Evolutionary conservation across 148 eudicot genomes (phyloP), one percentile per base, ranked within the genome.

Genomic region (Selenicereus undatus): DNA sequence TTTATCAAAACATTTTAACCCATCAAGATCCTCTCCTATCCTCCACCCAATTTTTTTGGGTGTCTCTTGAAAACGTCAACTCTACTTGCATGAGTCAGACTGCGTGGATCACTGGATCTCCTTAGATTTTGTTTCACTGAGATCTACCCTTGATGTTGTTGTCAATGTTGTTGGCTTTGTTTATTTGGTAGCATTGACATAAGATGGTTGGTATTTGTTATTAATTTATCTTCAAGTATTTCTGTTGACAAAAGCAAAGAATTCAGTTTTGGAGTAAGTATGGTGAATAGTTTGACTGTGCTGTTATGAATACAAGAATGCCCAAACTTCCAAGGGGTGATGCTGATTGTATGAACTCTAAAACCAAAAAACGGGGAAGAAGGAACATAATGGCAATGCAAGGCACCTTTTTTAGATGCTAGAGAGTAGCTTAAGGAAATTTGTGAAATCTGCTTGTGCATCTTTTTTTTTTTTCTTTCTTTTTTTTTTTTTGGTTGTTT

Each of bases 221-320:
- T 22, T 62, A 18, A 10, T 62, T 62, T 62, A 18, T 62, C 68
- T 22, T n/a, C 68, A 62, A 62, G 22, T n/a, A 62, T 66, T 66
- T 66, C 35, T 66, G 36, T 26, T 10, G 58, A 52, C 13, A 56
- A 56, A 56, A 16, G 0, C 22, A 17, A 17, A 56, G 22, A 17
- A 24, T 1, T 66, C 14, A 12, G 16, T 26, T 70, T 32, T 39
- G 36, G 54, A 48, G 39, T 56, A 24, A 16, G 13, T 6, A 45
- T 58, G 26, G 50, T 27, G 71, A 21, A 74, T 81, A 12, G 35
- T 74, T 82, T 48, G 48, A 35, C n/a, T 45, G 51, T 83, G 82
- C 56, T 36, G 12, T 42, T 74, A 35, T 54, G 76, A 45, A 68
- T 54, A 74, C 62, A 80, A 62, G 48, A 26, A 64, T 60, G 27